These are phyloP conservation scores for Acer yangbiense DNA, from an alignment of 345 rosid species.

Conservation along the genomic window DNA sequence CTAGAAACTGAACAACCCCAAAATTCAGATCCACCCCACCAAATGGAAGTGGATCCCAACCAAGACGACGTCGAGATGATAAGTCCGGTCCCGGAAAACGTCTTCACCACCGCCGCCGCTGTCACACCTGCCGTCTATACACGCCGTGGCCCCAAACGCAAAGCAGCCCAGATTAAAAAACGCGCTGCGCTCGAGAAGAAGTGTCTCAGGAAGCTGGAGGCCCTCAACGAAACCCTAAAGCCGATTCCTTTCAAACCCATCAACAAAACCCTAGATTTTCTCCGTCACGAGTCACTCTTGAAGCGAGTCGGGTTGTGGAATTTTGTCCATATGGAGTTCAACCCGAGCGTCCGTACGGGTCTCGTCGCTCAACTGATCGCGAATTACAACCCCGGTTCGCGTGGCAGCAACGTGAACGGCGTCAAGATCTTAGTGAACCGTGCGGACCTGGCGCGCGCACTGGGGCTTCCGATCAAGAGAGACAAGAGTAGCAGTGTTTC, in stretches of 20 bases:
- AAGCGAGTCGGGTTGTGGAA: slow-evolving; percentile 82
- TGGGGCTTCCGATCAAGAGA: slow-evolving; percentile 58
- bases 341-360: slow-evolving; percentile 46
- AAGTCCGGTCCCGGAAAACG: slow-evolving; percentile 22
- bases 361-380: slow-evolving; percentile 70
- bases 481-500: slow-evolving; percentile 38
- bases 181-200: slow-evolving; percentile 42
- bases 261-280: slow-evolving; percentile 60
- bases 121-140: slow-evolving; percentile 4
- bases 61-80: slow-evolving; percentile 26
- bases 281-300: slow-evolving; percentile 55
- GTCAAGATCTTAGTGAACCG: slow-evolving; percentile 58
- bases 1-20: slow-evolving; percentile 18
- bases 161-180: slow-evolving; percentile 29
- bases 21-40: slow-evolving; percentile 23
- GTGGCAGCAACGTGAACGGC: slow-evolving; percentile 69
- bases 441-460: slow-evolving; percentile 78
- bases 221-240: slow-evolving; percentile 43
- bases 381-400: slow-evolving; percentile 31
- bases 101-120: slow-evolving; percentile 19
- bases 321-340: slow-evolving; percentile 71
- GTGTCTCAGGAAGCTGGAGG: slow-evolving; percentile 50
- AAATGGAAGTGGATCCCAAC: slow-evolving; percentile 20
- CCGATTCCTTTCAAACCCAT: slow-evolving; percentile 65
- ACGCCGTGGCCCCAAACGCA: slow-evolving; percentile 43